These are phyloP conservation scores for Fraxinus floribunda DNA, from an alignment of 305 asterid species.

Conservation along the genomic window DNA sequence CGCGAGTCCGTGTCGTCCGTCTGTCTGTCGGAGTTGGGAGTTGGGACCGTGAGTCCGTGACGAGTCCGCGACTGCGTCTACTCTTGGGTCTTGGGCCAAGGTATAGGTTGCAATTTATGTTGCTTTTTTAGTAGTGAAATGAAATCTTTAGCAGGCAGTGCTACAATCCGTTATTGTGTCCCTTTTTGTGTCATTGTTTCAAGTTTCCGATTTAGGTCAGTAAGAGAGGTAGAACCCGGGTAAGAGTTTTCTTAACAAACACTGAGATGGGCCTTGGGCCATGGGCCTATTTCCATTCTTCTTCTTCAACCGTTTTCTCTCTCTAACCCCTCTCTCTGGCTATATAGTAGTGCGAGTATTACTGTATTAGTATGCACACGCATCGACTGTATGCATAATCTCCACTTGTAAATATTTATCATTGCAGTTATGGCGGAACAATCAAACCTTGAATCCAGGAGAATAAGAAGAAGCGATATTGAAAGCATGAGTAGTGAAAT, in stretches of 20 bases:
- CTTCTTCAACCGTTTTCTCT: background rate
- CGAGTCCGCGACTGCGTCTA: too few relatives aligned
- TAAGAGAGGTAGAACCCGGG: too few relatives aligned
- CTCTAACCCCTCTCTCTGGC: background rate
- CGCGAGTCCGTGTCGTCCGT: too few relatives aligned
- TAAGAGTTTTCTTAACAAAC: background rate
- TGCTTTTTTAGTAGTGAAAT: background rate
- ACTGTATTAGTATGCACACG: background rate
- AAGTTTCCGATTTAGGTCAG: background rate
- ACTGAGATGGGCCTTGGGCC: background rate
- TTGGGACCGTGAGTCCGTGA: too few relatives aligned
- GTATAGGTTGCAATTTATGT: background rate
- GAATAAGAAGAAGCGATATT: conserved; percentile 23
- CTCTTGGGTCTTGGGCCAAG: too few relatives aligned
- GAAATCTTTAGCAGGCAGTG: background rate
- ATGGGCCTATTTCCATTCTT: background rate
- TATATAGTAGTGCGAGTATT: background rate
- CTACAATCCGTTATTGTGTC: background rate
- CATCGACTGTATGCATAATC: background rate
- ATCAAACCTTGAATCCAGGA: conserved; percentile 14
- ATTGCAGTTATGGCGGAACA: conserved; percentile 29
- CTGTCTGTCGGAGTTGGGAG: too few relatives aligned
- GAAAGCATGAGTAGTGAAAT: background rate
- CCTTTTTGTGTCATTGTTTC: background rate
- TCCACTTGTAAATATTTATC: background rate